Conservation (phyloP, 1,284 basidiomycete species). For the Ceratobasidium sp. region DNA sequence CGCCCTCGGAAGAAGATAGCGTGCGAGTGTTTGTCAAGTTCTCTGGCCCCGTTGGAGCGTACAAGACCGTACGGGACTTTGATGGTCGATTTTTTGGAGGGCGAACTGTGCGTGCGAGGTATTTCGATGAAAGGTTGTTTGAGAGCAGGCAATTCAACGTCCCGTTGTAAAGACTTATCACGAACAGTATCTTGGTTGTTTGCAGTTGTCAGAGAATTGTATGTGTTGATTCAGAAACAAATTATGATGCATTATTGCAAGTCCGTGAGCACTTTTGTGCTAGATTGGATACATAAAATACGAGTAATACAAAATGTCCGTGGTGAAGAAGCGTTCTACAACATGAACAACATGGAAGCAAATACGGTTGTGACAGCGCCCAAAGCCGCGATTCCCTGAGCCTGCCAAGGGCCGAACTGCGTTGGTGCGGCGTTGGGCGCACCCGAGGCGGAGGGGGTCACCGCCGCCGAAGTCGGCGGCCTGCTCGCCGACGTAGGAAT, state of each 20-base stretch:
- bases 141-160: constrained; percentile 50
- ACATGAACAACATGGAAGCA: constrained; percentile 34
- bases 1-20: constrained; percentile 72
- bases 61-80: constrained; percentile 92
- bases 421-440: constrained; percentile 32
- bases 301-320: neutral
- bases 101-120: constrained; percentile 82
- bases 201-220: neutral
- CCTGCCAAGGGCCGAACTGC: constrained; percentile 19
- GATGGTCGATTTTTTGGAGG: constrained; percentile 94
- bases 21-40: constrained; percentile 90
- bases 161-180: constrained; percentile 26
- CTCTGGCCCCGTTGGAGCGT: constrained; percentile 90
- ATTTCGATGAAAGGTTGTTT: constrained; percentile 80
- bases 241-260: neutral
- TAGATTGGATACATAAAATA: neutral
- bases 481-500: too few species aligned
- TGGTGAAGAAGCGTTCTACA: neutral
- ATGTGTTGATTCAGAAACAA: neutral
- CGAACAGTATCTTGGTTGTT: neutral
- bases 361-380: constrained; percentile 12
- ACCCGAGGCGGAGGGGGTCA: neutral
- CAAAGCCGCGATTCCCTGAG: constrained; percentile 14
- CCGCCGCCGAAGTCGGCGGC: neutral
- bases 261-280: neutral